Evolutionary conservation across 2,329 filamentous ascomycete genomes (phyloP).

Genomic region (Aspergillus candidus): DNA sequence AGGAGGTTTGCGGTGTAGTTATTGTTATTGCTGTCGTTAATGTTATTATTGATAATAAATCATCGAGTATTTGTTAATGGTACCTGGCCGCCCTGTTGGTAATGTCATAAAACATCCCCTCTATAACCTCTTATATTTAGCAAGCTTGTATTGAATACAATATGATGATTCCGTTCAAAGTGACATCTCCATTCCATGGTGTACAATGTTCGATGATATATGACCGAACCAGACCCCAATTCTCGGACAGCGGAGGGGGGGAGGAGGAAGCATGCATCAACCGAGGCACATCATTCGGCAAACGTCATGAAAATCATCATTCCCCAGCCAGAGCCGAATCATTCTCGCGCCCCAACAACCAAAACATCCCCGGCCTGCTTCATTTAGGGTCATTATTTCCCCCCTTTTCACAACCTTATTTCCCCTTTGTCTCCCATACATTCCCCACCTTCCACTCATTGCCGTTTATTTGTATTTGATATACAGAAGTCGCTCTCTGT

Average conservation of each 20-base stretch:
- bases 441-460: neutral
- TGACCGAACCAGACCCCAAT: neutral
- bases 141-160: too few species aligned
- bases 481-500: neutral
- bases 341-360: conserved; percentile 18
- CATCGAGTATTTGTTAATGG: too few species aligned
- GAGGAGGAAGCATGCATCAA: conserved; percentile 13
- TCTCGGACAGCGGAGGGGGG: conserved; percentile 8
- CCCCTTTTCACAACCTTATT: neutral
- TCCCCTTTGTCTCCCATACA: neutral
- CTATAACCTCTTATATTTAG: too few species aligned
- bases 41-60: too few species aligned
- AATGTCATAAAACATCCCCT: too few species aligned
- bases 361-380: conserved; percentile 3
- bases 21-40: too few species aligned
- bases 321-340: conserved; percentile 22
- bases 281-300: conserved; percentile 33
- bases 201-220: too few species aligned
- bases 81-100: too few species aligned
- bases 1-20: too few species aligned
- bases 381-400: conserved; percentile 5
- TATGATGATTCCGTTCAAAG: too few species aligned
- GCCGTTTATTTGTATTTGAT: neutral
- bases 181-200: too few species aligned
- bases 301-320: conserved; percentile 31